Evolutionary conservation across 2,329 filamentous ascomycete species (phyloP).

Genomic region (Madurella fahalii): DNA sequence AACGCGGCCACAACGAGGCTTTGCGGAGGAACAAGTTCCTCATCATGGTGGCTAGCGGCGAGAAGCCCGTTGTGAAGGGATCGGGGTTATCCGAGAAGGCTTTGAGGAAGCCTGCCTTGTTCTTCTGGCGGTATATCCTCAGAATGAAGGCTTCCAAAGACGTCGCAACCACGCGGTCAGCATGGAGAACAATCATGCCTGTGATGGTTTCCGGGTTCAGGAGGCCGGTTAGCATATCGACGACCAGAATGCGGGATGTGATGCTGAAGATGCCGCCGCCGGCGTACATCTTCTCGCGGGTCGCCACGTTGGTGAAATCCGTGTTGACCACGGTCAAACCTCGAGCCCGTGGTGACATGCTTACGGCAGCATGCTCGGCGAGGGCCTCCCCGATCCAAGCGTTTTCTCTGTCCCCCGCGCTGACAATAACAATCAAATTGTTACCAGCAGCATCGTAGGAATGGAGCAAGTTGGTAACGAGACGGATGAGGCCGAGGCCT

Average conservation of each 20-base stretch:
- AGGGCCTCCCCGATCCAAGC: constrained; percentile 94
- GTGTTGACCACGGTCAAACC: constrained; percentile 92
- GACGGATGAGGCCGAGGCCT: constrained; percentile 83
- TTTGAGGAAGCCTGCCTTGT: constrained; percentile 90
- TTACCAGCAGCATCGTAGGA: constrained; percentile 95
- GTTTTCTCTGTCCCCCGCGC: constrained; percentile 90
- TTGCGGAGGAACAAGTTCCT: constrained; percentile 87
- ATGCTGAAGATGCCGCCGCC: constrained; percentile 91
- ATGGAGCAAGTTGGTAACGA: constrained; percentile 94
- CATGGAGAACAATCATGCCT: constrained; percentile 81
- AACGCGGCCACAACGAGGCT: constrained; percentile 85
- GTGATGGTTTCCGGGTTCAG: constrained; percentile 81
- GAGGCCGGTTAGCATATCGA: constrained; percentile 82
- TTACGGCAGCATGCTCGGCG: constrained; percentile 91
- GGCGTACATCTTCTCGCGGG: constrained; percentile 86
- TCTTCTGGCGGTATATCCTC: constrained; percentile 88
- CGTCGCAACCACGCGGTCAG: constrained; percentile 80
- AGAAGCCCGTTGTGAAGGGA: constrained; percentile 82
- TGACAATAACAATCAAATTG: constrained; percentile 84
- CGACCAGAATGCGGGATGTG: constrained; percentile 90
- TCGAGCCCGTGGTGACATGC: constrained; percentile 73
- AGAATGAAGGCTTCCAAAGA: constrained; percentile 93
- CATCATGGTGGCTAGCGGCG: constrained; percentile 85
- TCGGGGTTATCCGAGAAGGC: constrained; percentile 94
- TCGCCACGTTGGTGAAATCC: constrained; percentile 80